Base-by-base conservation (phyloP, 169 alveolate species). In the Eimeria mitis region DNA sequence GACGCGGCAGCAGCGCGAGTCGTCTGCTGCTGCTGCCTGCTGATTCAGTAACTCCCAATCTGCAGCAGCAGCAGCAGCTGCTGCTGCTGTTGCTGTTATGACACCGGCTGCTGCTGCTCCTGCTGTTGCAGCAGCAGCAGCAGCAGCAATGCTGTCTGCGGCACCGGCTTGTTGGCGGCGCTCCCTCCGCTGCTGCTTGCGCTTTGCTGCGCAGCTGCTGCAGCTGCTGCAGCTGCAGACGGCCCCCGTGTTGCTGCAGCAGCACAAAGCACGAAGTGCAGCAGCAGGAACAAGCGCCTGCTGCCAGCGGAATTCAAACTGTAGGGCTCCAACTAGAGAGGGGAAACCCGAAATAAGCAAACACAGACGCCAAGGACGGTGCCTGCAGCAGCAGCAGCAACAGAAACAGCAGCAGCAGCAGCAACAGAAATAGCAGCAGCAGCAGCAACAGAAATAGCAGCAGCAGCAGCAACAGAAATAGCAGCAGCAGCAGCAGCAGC, bases 291-390 rank as follows among this genome's bases (percentile, higher is more conserved):
- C 90, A 19, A 83, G 90, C 31, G 95, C 81, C n/a, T 79, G 95
- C 89, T 89, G 95, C 95, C 95, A 89, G 25, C 95, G 89, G 40
- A 78, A 89, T 70, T 89, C 95, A 68, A 89, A 89, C 37, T 89
- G 95, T 34, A 89, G 89, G 19, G 95, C 95, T 1, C 63, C 76
- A 23, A 89, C 81, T 14, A 47, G 37, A 21, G 89, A 37, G 34
- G 95, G 95, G 23, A 89, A 89, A 23, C 95, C 95, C 52, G 49
- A 75, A 31, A 89, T 37, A 28, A 89, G 34, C 44, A 89, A 59
- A 16, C 84, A 78, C 19, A 89, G 54, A 40, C 70, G 52, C 95
- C 95, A 89, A 21, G 95, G 95, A 37, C 95, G 89, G 52, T 89
- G 89, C 81, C 95, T 89, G 79, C 44, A 28, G 56, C 75, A 31